phyloP scores from a whole-genome alignment of 2,329 filamentous ascomycete genomes.

The Penicillium sp. region DNA sequence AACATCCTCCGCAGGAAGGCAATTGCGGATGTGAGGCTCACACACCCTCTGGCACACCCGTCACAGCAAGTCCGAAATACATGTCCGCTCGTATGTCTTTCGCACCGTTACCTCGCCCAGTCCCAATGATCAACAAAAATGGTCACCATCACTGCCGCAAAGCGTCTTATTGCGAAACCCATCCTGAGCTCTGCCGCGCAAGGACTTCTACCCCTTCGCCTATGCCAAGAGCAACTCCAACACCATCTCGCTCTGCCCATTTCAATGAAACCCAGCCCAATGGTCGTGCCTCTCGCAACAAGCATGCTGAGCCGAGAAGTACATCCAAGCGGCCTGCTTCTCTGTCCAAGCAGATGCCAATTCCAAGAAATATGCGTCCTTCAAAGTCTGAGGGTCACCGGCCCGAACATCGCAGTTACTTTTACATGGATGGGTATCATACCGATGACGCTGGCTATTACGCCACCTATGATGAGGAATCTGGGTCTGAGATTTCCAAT shows the following conservation, averaged over 20 bases:
- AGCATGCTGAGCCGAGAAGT: background rate
- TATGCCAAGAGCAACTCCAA: background rate
- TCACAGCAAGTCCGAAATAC: background rate
- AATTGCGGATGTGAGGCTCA: background rate
- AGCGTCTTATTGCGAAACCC: conserved; percentile 1
- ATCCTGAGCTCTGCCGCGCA: conserved; percentile 1
- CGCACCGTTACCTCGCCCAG: background rate
- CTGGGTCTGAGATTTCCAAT: background rate
- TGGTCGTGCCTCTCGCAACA: background rate
- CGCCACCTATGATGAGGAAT: background rate
- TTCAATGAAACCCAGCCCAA: background rate
- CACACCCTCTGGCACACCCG: background rate
- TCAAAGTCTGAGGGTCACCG: background rate
- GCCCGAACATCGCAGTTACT: background rate
- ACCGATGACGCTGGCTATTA: background rate
- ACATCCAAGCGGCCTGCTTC: background rate
- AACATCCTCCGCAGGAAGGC: background rate
- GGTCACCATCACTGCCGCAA: background rate
- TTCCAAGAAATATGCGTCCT: background rate
- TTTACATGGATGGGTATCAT: background rate
- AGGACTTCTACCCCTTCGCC: background rate
- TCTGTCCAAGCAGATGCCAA: background rate
- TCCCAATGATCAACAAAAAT: background rate
- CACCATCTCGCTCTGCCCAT: background rate
- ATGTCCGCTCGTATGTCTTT: background rate